These are phyloP conservation scores for Fusarium oxysporum DNA, from an alignment of 2,329 filamentous ascomycete genomes.

Conservation along the genomic window DNA sequence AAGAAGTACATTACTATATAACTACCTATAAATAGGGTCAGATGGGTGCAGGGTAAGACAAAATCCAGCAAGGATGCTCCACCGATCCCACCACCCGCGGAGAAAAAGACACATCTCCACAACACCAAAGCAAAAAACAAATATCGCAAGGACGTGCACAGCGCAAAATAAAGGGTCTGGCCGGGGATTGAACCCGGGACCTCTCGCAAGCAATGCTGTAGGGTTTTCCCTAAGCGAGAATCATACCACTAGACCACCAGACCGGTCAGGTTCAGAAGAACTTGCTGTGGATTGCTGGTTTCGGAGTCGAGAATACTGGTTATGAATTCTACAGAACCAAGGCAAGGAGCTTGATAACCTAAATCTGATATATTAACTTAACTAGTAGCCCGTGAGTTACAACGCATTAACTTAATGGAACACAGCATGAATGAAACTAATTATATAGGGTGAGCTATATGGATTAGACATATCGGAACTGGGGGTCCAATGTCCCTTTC, in stretches of 20 bases:
- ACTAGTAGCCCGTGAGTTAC: too few relatives aligned
- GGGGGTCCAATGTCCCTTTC: neutral
- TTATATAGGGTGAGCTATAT: too few relatives aligned
- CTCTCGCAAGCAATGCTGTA: slow-evolving; percentile 55
- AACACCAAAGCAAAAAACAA: neutral
- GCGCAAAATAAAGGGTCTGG: slow-evolving; percentile 52
- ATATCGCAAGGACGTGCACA: neutral
- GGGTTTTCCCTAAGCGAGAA: slow-evolving; percentile 73
- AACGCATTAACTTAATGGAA: too few relatives aligned
- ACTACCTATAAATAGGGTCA: too few relatives aligned
- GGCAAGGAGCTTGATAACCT: too few relatives aligned
- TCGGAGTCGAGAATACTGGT: rapidly evolving
- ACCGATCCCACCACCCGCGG: neutral
- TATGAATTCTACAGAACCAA: neutral
- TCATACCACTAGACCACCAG: slow-evolving; percentile 76
- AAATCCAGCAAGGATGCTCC: too few relatives aligned
- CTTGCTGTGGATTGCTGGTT: neutral
- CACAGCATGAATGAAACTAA: too few relatives aligned
- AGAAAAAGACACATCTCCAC: neutral
- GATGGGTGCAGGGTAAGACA: neutral
- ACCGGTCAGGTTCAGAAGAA: slow-evolving; percentile 39
- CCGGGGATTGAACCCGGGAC: slow-evolving; percentile 61
- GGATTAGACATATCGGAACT: too few relatives aligned
- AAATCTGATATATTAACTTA: too few relatives aligned
- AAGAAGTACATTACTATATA: too few relatives aligned